Percentiles rank a stretch among this genome's conserved stretches.
phyloP scores from a whole-genome alignment of 768 basidiomycete genomes.

The Mycena olivaceomarginata region DNA sequence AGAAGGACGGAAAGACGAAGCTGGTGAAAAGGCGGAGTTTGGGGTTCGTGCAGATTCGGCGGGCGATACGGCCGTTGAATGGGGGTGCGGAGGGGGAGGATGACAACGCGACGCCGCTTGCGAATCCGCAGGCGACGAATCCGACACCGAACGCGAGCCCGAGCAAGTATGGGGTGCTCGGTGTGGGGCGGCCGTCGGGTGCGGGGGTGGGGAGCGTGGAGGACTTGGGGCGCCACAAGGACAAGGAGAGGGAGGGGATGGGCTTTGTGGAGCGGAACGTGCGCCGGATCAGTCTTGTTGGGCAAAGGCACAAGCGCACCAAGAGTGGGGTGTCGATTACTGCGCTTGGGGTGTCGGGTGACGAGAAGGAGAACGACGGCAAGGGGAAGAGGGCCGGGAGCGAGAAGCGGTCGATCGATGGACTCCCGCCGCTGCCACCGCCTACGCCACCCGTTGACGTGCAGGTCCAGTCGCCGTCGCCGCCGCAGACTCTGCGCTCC shows the following conservation, averaged over 20 bases:
- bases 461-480: conserved; percentile 68
- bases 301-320: conserved; percentile 72
- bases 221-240: conserved; percentile 44
- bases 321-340: conserved; percentile 70
- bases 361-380: conserved; percentile 42
- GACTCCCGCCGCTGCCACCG: conserved; percentile 54
- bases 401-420: conserved; percentile 28
- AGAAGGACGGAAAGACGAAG: conserved; percentile 51
- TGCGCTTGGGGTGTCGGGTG: conserved; percentile 39
- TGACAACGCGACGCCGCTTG: conserved; percentile 39
- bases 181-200: conserved; percentile 43
- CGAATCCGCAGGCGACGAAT: conserved; percentile 7
- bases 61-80: conserved; percentile 50
- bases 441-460: conserved; percentile 55
- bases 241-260: conserved; percentile 60
- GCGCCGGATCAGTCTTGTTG: conserved; percentile 76
- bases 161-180: conserved; percentile 50
- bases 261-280: conserved; percentile 75
- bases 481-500: conserved; percentile 52
- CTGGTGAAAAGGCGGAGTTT: conserved; percentile 66
- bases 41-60: conserved; percentile 63
- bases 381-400: conserved; percentile 28
- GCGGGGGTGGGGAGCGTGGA: conserved; percentile 38
- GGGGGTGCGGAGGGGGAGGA: conserved; percentile 42
- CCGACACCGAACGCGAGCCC: conserved; percentile 37